A percentile compares a stretch with the other conserved stretches of the same genome.
phyloP scores from a whole-genome alignment of 345 rosid species.

The Salix purpurea region DNA sequence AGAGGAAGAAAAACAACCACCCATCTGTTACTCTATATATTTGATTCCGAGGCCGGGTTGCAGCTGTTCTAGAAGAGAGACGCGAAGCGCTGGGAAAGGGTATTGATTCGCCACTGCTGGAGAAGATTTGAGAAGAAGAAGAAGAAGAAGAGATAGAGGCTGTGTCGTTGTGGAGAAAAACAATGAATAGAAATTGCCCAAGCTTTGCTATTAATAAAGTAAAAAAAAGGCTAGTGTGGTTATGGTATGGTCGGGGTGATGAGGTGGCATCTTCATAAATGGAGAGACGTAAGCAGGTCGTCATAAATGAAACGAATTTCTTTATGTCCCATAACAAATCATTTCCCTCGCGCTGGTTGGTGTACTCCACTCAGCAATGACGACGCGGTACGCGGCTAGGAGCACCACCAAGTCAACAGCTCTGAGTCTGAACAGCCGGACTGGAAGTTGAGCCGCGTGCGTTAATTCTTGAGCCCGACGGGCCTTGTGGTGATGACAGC shows the following conservation, averaged over 20 bases:
- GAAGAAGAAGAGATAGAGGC: neutral
- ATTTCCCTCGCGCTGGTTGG: neutral
- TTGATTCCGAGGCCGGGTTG: neutral
- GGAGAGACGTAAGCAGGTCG: neutral
- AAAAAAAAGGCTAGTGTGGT: too few relatives aligned
- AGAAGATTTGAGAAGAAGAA: neutral
- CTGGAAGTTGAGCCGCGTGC: neutral
- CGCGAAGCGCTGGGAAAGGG: neutral
- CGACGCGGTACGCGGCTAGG: conserved; percentile 6
- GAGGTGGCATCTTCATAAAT: neutral
- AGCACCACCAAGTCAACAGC: neutral
- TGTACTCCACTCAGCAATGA: conserved; percentile 5
- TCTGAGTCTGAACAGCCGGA: too few relatives aligned
- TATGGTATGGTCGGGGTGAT: neutral
- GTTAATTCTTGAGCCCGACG: neutral
- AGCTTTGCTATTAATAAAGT: neutral
- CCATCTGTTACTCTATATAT: conserved; percentile 36
- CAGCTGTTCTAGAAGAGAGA: neutral
- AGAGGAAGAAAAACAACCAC: conserved; percentile 45
- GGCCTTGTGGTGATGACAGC: too few relatives aligned
- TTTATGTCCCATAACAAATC: neutral
- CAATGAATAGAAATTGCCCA: neutral
- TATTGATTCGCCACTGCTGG: neutral
- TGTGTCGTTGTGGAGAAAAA: neutral
- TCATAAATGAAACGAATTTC: neutral